Evolutionary conservation across 139 green algal genomes (phyloP), one percentile per base, ranked within the genome.

Genomic region (Chlorella sp.): DNA sequence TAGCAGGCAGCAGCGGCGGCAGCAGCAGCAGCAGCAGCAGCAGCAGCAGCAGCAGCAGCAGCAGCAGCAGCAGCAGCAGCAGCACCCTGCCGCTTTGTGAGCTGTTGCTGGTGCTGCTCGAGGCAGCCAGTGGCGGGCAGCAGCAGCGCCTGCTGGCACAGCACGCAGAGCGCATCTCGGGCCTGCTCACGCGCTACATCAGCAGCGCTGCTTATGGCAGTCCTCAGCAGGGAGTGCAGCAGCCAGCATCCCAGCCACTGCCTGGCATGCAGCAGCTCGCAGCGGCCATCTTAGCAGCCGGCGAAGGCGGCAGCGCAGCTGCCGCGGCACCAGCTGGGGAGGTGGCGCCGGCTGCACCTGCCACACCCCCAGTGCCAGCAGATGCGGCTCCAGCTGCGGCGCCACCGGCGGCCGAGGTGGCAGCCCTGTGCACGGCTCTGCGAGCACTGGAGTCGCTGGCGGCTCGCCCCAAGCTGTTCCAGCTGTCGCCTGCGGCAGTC

Each of bases 401-500:
- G n/a, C 62, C 11, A 13, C 41, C 9, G 32, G 28, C 19, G 7
- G 78, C 79, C 1, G 80, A 75, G 32, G 84, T 84, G 34, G 78
- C 78, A 5, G 58, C 84, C 13, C 41, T 81, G 58, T 86, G 79
- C 79, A 88, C 85, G 0, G 79, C 85, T 20, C 80, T 90, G 78
- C 76, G 87, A 1, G 73, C 46, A 24, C 65, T 89, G 54, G 87
- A 90, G 70, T 87, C 84, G 40, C 43, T 90, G 36, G 70, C 64
- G 1, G 84, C 78, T 2, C 84, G 84, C 5, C 68, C 81, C 43
- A 65, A 86, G 14, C 67, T 76, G 1, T 69, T 90, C 48, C 54
- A 48, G 2, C 60, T 90, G 54, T 34, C 70, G 32, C 22, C 48
- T 1, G 38, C 56, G 9, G 32, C 58, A 8, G 51, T 68, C 6